Evolutionary conservation across 257 asterid genomes (phyloP), one percentile per base, ranked within the genome.

Genomic region (Sherardia arvensis): DNA sequence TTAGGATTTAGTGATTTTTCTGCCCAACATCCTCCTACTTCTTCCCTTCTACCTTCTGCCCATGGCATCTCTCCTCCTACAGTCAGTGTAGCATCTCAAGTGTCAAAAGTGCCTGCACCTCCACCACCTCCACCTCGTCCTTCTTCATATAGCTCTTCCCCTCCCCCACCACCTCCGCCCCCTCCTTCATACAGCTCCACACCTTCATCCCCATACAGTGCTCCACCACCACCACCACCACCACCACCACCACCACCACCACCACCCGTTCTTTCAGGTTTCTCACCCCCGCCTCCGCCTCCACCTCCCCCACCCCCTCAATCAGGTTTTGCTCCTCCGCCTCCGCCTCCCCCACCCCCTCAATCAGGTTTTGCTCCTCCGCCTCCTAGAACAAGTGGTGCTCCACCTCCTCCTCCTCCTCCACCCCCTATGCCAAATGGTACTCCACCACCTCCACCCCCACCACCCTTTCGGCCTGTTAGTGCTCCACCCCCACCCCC

Each of bases 191-290:
- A 6, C 23, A 70, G 79, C 18, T 53, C 65, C 30, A 47, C 66
- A 4, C 73, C 69, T 9, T 64, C 79, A 18, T 73, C 85, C 0
- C 65, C 66, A 33, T 25, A 14, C 4, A 53, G 62, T 4, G 61
- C 69, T 8, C 71, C 76, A 36, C 78, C 83, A 0, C 77, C 84
- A 0, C 74, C 80, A 8, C 74, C 79, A 5, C 62, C 61, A 4
- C n/a, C n/a, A n/a, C n/a, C n/a, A n/a, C 87, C 87, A 4, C 85
- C 92, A 12, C 87, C 87, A 8, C 84, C 51, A 3, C 75, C 79
- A 7, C 64, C 62, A 4, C 81, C 83, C 22, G 11, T 4, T 25
- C 72, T 34, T 9, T 67, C 65, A 34, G 68, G 4, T 60, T 21
- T 27, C 20, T 22, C 72, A 34, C 72, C 81, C 26, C 69, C 74